Evolutionary conservation across 176 grass and related monocot species (phyloP), one percentile per base, ranked within the genome.

Genomic region (Carex littledalei): DNA sequence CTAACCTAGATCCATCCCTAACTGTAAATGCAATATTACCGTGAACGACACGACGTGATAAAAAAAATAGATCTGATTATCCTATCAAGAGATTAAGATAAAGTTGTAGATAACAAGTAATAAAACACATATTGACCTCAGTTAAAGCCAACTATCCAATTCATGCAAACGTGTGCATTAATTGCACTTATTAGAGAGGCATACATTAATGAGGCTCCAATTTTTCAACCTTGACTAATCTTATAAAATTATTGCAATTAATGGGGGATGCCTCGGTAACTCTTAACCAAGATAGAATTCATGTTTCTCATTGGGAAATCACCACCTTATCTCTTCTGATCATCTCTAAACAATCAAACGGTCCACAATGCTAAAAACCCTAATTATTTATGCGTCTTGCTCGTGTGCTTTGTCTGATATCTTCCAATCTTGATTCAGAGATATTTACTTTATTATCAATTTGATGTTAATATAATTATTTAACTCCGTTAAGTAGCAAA

Each of bases 141-240:
- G 37, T 8, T 5, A 63, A 65, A 64, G 22, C 15, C n/a, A 82
- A 29, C 80, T 20, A 67, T 82, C 37, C 80, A 67, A 82, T 66
- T 18, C 81, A 67, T 83, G 63, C 81, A 83, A 83, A 83, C 81
- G 81, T 83, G 81, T 83, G 63, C 81, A 83, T 66, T 83, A 67
- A 83, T 83, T 78, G 74, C 74, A 83, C 4, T 83, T 63, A 83
- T 53, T 83, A 83, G 21, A 64, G 60, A 83, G 57, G 20, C 60
- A 31, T 49, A 15, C 81, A 83, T 83, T 83, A 83, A 83, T 83
- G 81, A 68, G n/a, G 41, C 62, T 9, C 63, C 39, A 83, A 68
- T 50, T 83, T 83, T 67, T 14, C 81, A 68, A 50, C 63, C 57
- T 83, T 83, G 63, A 83, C 79, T 65, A 32, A 31, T 56, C 6